A percentile compares a stretch with the other conserved stretches of the same genome.
Conservation (phyloP, 2,329 filamentous ascomycete genomes). For the Cytospora mali region DNA sequence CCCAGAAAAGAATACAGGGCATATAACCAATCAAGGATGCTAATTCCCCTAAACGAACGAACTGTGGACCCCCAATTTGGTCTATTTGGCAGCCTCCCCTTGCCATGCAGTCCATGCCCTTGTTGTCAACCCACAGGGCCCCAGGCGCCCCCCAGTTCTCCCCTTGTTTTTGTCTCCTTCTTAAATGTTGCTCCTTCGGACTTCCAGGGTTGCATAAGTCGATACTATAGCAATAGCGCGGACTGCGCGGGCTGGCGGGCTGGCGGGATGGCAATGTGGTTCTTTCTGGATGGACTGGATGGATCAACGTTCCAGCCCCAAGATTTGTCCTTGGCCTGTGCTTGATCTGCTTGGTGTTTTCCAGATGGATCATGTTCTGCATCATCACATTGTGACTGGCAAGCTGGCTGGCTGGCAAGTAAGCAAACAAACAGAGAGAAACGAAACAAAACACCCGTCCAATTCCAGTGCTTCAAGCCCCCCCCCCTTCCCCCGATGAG, state of each 20-base stretch:
- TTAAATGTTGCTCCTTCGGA: no score
- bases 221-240: background rate
- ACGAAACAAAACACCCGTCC: background rate
- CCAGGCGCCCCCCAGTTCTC: background rate
- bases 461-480: no score
- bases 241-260: background rate
- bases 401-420: background rate
- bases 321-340: background rate
- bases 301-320: conserved; percentile 1
- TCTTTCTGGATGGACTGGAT: background rate
- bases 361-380: background rate
- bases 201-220: no score
- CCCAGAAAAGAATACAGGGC: conserved; percentile 30
- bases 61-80: conserved; percentile 30
- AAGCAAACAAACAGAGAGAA: background rate
- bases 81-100: background rate
- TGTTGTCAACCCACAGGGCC: background rate
- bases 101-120: background rate
- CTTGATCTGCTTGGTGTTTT: background rate
- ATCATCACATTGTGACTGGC: background rate
- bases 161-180: background rate
- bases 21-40: conserved; percentile 21
- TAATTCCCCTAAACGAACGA: conserved; percentile 32
- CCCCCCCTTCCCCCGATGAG: no score
- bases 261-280: no score